Evolutionary conservation across 306 rosid genomes (phyloP), one percentile per base, ranked within the genome.

Genomic region (Trifolium repens): DNA sequence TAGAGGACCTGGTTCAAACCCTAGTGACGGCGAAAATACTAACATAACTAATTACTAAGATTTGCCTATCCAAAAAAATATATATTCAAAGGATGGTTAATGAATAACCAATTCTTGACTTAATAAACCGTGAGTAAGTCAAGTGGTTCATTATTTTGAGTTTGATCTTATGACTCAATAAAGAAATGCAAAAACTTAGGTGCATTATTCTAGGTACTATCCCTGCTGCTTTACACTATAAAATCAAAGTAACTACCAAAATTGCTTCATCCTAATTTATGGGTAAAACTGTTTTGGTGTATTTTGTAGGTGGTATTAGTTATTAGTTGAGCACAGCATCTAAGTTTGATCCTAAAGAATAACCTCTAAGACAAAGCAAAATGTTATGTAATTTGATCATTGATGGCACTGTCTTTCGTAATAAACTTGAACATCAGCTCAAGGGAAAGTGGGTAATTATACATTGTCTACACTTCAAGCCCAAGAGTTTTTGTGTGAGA

Each of bases 71-170:
- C 7, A 35, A 35, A 35, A 6, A 37, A 37, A 37, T 37, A 37
- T 5, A 27, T 30, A 58, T 30, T 59, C 68, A 60, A 73, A 30
- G n/a, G 47, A 60, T 30, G 58, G 69, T 59, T 60, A 59, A 14
- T 59, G 69, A 1, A 35, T n/a, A 73, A 10, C 44, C 68, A 27
- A 67, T 73, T 73, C 43, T 24, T 40, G 49, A n/a, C 13, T 61
- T 62, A 61, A 62, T 6, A 27, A 46, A 73, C 60, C 22, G 4
- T 3, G 16, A 42, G 30, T 59, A 43, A 43, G 44, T 46, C 32
- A 46, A 46, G 30, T 16, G 44, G 69, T 61, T 44, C 52, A 42
- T 24, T 43, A 7, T 26, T 17, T 26, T 17, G 46, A 35, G 46
- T 62, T 35, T 62, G 69, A 63, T 63, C 47, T 26, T 37, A 9